Percentiles rank a stretch among this genome's conserved stretches.
phyloP scores from a whole-genome alignment of 495 filamentous ascomycete genomes.

The Margaritispora aquatica region DNA sequence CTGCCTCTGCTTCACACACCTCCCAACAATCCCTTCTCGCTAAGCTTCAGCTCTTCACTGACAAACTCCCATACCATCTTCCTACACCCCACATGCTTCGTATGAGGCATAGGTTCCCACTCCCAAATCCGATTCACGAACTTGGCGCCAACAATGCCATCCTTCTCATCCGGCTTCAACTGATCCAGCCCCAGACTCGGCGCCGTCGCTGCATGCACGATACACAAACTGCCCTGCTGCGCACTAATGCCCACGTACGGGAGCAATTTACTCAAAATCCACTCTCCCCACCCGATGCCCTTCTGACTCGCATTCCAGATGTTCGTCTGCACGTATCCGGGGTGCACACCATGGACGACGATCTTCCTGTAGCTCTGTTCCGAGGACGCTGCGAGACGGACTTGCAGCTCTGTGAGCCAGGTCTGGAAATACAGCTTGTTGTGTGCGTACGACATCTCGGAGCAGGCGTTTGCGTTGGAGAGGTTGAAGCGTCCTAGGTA shows the following conservation, averaged over 20 bases:
- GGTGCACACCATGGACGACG: slow-evolving; percentile 9
- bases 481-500: slow-evolving; percentile 8
- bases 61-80: slow-evolving; percentile 8
- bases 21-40: slow-evolving; percentile 1
- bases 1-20: neutral
- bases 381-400: neutral
- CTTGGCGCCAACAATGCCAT: neutral
- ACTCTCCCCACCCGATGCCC: neutral
- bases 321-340: slow-evolving; percentile 8
- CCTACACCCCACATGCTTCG: slow-evolving; percentile 1
- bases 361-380: neutral
- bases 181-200: neutral
- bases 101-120: slow-evolving; percentile 5
- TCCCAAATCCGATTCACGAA: slow-evolving; percentile 12
- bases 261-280: neutral
- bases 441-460: neutral
- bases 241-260: neutral
- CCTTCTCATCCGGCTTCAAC: neutral
- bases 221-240: slow-evolving; percentile 11
- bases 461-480: neutral
- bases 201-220: slow-evolving; percentile 2
- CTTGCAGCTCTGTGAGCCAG: slow-evolving; percentile 13
- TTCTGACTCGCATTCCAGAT: neutral
- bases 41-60: slow-evolving; percentile 2
- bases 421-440: slow-evolving; percentile 18